phyloP scores from a whole-genome alignment of 2,329 filamentous ascomycete genomes.

The Pyrenophora seminiperda region DNA sequence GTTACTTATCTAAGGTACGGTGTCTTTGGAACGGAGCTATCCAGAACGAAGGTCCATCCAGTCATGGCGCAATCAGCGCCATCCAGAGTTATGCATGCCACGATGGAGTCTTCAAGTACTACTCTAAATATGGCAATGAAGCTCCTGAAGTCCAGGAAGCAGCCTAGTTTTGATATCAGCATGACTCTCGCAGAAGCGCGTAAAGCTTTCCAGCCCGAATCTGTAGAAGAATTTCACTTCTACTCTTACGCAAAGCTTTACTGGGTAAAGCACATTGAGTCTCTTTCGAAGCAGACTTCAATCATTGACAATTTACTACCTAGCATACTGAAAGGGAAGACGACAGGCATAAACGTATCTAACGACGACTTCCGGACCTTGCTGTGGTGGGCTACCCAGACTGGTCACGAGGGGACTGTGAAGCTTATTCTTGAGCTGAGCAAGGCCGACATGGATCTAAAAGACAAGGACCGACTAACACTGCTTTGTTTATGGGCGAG shows the following conservation, averaged over 20 bases:
- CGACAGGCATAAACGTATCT: not conserved
- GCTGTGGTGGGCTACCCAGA: not conserved
- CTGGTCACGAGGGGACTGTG: constrained; percentile 5
- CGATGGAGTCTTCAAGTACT: constrained; percentile 11
- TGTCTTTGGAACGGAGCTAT: constrained; percentile 27
- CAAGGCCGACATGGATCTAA: not conserved
- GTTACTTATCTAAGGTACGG: constrained; percentile 31
- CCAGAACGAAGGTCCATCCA: constrained; percentile 3
- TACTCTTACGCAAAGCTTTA: constrained; percentile 20
- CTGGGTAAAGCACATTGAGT: constrained; percentile 15
- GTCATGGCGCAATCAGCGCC: constrained; percentile 14
- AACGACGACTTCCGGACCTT: not conserved
- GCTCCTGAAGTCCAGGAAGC: constrained; percentile 16
- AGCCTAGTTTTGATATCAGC: constrained; percentile 19
- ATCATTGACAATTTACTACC: constrained; percentile 6
- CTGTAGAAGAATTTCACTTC: constrained; percentile 12
- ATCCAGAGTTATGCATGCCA: constrained; percentile 12
- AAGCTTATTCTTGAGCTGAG: not conserved
- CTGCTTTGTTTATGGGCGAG: not conserved
- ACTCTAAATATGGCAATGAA: constrained; percentile 14
- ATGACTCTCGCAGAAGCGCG: constrained; percentile 14
- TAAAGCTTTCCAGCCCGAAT: not conserved
- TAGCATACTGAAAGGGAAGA: too few species aligned
- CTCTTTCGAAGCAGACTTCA: constrained; percentile 7
- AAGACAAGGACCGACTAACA: not conserved